Conservation (phyloP, 345 rosid genomes). For the Acer yangbiense region DNA sequence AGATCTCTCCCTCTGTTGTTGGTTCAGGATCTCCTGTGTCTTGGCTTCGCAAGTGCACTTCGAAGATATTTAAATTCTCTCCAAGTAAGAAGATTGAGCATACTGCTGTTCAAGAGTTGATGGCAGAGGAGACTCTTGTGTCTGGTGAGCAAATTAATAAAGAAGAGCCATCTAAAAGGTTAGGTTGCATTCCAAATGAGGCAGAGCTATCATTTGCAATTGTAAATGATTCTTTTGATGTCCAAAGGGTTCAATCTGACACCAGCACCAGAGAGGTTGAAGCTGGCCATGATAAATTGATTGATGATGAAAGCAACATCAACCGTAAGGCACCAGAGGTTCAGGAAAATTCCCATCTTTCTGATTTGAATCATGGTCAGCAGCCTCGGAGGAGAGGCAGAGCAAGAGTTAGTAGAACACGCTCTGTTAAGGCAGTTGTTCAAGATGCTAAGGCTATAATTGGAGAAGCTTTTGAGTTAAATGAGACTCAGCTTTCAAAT, state of each 20-base stretch:
- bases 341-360: conserved; percentile 54
- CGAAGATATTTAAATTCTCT: conserved; percentile 74
- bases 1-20: conserved; percentile 38
- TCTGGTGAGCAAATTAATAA: conserved; percentile 35
- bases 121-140: conserved; percentile 24
- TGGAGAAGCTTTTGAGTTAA: conserved; percentile 53
- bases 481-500: conserved; percentile 46
- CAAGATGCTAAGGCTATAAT: conserved; percentile 71
- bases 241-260: conserved; percentile 45
- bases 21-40: conserved; percentile 60
- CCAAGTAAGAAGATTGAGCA: conserved; percentile 59
- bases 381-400: conserved; percentile 54
- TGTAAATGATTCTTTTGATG: conserved; percentile 45
- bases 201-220: conserved; percentile 44
- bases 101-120: conserved; percentile 37
- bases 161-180: conserved; percentile 42
- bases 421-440: conserved; percentile 76
- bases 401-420: conserved; percentile 60
- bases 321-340: conserved; percentile 46
- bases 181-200: conserved; percentile 34
- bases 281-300: conserved; percentile 43
- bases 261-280: conserved; percentile 46
- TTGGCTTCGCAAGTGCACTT: conserved; percentile 85
- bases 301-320: conserved; percentile 55
- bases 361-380: conserved; percentile 43